A percentile compares a stretch with the other conserved stretches of the same genome.
phyloP scores from a whole-genome alignment of 371 early-diverging fungal genomes.

The Smittium culicis region DNA sequence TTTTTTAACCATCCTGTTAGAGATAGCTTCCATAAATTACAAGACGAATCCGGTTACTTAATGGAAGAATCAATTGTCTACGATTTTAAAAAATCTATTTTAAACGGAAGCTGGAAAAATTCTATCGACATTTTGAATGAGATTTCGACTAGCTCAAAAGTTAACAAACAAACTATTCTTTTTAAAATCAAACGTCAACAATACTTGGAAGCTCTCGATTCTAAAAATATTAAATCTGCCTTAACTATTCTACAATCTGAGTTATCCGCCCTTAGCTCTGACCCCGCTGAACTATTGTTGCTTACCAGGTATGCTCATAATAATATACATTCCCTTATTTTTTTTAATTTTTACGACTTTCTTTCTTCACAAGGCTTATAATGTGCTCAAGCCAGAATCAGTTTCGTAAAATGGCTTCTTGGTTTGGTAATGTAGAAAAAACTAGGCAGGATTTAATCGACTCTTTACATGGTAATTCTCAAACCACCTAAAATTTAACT shows the following conservation, averaged over 20 bases:
- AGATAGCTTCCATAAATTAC: conserved; percentile 41
- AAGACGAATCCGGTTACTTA: conserved; percentile 54
- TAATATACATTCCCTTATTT: not conserved
- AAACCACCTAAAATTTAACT: no score
- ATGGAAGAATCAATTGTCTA: conserved; percentile 46
- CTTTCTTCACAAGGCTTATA: conserved; percentile 20
- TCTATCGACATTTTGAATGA: conserved; percentile 40
- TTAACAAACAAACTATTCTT: not conserved
- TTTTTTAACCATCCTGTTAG: conserved; percentile 23
- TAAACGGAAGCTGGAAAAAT: conserved; percentile 56
- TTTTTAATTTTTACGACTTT: conserved; percentile 17
- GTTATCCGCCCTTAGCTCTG: conserved; percentile 23
- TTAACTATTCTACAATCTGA: conserved; percentile 40
- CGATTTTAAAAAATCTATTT: conserved; percentile 45
- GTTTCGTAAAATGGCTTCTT: conserved; percentile 35
- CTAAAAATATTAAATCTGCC: conserved; percentile 30
- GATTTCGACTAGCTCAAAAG: conserved; percentile 14
- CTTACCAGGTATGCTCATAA: not conserved
- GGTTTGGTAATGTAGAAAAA: conserved; percentile 62
- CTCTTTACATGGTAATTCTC: conserved; percentile 38
- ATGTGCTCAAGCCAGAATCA: conserved; percentile 21
- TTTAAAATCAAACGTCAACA: conserved; percentile 22
- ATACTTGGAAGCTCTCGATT: conserved; percentile 31
- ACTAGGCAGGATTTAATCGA: conserved; percentile 52
- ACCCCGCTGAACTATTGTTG: not conserved